Evolutionary conservation across 1,284 basidiomycete genomes (phyloP), one percentile per base, ranked within the genome.

Genomic region (Erythrobasidium hasegawianum): DNA sequence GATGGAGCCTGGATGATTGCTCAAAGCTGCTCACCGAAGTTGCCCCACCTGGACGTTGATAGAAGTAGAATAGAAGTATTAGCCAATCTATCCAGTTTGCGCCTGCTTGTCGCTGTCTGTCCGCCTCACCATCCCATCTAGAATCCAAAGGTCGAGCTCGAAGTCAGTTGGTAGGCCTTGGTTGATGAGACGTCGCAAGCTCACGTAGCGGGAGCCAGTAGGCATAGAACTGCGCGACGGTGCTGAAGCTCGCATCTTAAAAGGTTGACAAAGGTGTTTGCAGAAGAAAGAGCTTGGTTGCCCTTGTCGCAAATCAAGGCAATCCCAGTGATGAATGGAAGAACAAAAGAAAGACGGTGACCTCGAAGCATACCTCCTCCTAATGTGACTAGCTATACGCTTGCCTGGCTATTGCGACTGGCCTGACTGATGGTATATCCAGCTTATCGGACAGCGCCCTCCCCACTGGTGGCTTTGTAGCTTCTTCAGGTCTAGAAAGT

Each of bases 401-500:
- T 24, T 14, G 16, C 43, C 16, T 8, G 4, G 16, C 11, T 5
- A 33, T 33, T 53, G 29, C n/a, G n/a, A n/a, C n/a, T n/a, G 29
- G 13, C n/a, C 22, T 7, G 13, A 11, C 38, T 50, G 33, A 55
- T 53, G 9, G 7, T 5, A 20, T 9, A 33, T 24, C 11, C 18
- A 67, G 64, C 52, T 55, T 68, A 52, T 61, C 66, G 43, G 68
- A 69, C 49, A 57, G 52, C n/a, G 91, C 89, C 74, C 83, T 92
- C 0, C 92, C 91, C 0, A 89, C 88, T 7, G 91, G 91, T 33
- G 87, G 91, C 0, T 95, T 95, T 74, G 89, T 95, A 58, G 89
- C 92, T 0, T 94, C 93, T 0, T 85, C 90, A 1, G 95, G 95
- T 0, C 83, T 97, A 61, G 95, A 98, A 75, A 91, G 91, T 0